phyloP scores from a whole-genome alignment of 2,329 filamentous ascomycete genomes.

The Fusarium denticulatum region DNA sequence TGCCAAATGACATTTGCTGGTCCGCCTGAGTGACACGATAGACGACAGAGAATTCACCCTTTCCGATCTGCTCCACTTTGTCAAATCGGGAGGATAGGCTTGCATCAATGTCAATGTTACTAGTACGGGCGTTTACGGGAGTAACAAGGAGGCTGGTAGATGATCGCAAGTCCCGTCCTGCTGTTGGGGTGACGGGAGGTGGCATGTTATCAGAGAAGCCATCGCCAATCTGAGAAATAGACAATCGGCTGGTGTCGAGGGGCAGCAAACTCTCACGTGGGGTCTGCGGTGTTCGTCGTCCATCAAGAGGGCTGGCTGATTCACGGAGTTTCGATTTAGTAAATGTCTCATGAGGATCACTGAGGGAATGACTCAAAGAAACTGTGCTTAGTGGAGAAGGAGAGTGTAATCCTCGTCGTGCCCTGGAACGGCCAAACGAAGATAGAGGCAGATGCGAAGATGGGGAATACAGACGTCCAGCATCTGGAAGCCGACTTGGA shows the following conservation, averaged over 20 bases:
- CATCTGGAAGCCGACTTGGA: slow-evolving; percentile 41
- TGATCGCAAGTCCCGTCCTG: slow-evolving; percentile 62
- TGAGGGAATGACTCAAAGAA: slow-evolving; percentile 40
- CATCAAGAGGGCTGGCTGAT: slow-evolving; percentile 71
- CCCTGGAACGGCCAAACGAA: slow-evolving; percentile 50
- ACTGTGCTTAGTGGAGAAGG: slow-evolving; percentile 49
- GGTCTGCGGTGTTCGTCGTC: slow-evolving; percentile 75
- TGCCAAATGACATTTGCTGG: slow-evolving; percentile 47
- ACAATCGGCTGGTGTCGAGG: slow-evolving; percentile 83
- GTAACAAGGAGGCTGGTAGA: slow-evolving; percentile 69
- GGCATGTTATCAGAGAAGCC: slow-evolving; percentile 51
- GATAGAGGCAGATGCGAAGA: slow-evolving; percentile 49
- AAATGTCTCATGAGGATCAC: slow-evolving; percentile 53
- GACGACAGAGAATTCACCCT: slow-evolving; percentile 93
- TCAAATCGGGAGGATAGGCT: slow-evolving; percentile 80
- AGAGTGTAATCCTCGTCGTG: slow-evolving; percentile 45
- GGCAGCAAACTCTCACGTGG: slow-evolving; percentile 79
- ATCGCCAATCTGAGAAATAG: slow-evolving; percentile 73
- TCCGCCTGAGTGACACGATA: slow-evolving; percentile 74
- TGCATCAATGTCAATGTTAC: slow-evolving; percentile 76
- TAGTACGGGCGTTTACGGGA: slow-evolving; percentile 74
- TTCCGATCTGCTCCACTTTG: slow-evolving; percentile 81
- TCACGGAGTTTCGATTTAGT: slow-evolving; percentile 60
- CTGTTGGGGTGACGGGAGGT: slow-evolving; percentile 83
- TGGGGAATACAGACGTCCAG: slow-evolving; percentile 47